These are phyloP conservation scores for Mesotaenium endlicherianum DNA, from an alignment of 139 green algal species.

Conservation along the genomic window DNA sequence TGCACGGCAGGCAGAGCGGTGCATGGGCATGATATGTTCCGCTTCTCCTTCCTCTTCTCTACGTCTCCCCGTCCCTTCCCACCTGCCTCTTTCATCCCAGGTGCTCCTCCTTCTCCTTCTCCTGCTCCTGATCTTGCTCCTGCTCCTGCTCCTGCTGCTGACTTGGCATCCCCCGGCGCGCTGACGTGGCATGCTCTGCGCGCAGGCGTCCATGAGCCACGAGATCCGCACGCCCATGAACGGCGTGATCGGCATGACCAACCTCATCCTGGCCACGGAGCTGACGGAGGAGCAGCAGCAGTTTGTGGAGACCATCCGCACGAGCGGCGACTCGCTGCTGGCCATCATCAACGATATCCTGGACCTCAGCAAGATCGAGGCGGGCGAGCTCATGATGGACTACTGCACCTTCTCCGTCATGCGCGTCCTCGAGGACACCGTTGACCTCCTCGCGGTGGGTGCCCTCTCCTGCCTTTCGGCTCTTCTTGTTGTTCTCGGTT, in stretches of 20 bases:
- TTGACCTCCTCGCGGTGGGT: slow-evolving; percentile 24
- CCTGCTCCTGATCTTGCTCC: too few species aligned
- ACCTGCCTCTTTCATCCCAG: too few species aligned
- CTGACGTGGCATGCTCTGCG: too few species aligned
- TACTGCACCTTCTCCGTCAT: slow-evolving; percentile 13
- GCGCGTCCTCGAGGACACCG: neutral
- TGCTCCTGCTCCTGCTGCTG: too few species aligned
- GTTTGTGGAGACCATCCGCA: slow-evolving; percentile 40
- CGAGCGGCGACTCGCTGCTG: slow-evolving; percentile 28
- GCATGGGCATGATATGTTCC: too few species aligned
- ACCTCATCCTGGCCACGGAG: slow-evolving; percentile 33
- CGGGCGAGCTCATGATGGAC: slow-evolving; percentile 20
- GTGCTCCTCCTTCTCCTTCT: too few species aligned
- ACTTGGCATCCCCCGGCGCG: too few species aligned
- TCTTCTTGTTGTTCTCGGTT: too few species aligned
- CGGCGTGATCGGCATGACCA: slow-evolving; percentile 25
- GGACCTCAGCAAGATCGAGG: slow-evolving; percentile 44
- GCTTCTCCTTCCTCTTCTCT: too few species aligned
- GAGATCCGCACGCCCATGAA: slow-evolving; percentile 34
- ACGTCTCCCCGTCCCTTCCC: too few species aligned
- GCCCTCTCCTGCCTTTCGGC: too few species aligned
- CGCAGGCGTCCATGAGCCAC: slow-evolving; percentile 27
- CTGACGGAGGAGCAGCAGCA: slow-evolving; percentile 37
- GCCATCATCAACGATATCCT: slow-evolving; percentile 47
- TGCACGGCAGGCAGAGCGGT: too few species aligned